Base-by-base conservation (phyloP, 2,329 filamentous ascomycete genomes). In the Phaeosphaeriaceae sp. region DNA sequence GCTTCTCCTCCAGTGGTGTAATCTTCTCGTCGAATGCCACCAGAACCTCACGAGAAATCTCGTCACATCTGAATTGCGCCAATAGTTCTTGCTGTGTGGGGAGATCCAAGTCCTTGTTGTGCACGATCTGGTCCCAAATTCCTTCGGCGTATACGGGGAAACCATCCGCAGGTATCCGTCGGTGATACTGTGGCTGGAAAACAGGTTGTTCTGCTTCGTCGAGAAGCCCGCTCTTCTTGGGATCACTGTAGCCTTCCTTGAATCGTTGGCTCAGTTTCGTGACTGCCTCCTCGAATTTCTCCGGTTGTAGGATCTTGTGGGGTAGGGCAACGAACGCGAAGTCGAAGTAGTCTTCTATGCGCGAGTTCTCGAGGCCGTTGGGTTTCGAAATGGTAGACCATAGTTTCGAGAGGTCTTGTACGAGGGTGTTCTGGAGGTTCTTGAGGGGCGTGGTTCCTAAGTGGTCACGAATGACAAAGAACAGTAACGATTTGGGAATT, bases 391-490 rank as follows among this genome's bases (percentile, higher is more conserved):
- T 89, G 49, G 92, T 91, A 2, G 90, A 86, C 95, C 95, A 99
- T 69, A 99, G 92, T 76, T 94, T 91, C 51, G 88, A 89, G 61
- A 99, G 84, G 77, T 98, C 95, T 79, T 96, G 91, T 65, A 97
- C 84, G 49, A 99, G 81, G 1, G 95, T 99, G 70, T 91, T 91
- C 74, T 93, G 91, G 53, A 99, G 87, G 78, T 97, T 98, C 62
- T 88, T 84, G 27, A 99, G 85, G 10, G 95, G 95, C 0, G 95
- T 99, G 48, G 88, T 92, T 65, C 95, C 95, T 64, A 98, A 87
- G 78, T 97, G 94, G 77, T 99, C 95, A 78, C 95, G 93, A 72
- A 99, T 97, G 67, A 99, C 95, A 82, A 99, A 99, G 83, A 99
- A 98, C 36, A 99, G 86, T 51, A 99, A 88, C 13, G 94, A 98